Conservation (phyloP, 2,329 filamentous ascomycete species). For the Ophiosphaerella narmari region DNA sequence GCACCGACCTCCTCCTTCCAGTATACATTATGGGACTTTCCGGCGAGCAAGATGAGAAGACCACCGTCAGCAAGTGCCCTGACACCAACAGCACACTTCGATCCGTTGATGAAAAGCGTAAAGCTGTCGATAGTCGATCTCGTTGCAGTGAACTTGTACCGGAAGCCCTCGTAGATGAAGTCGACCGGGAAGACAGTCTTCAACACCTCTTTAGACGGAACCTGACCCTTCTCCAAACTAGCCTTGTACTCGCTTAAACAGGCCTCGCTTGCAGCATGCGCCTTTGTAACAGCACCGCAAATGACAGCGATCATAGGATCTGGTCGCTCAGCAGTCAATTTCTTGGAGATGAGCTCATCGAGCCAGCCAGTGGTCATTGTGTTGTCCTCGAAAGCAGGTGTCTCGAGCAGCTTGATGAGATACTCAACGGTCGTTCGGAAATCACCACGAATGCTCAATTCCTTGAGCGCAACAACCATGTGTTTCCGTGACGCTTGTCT, state of each 20-base stretch:
- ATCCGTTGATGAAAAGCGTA: constrained; percentile 98
- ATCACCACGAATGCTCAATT: constrained; percentile 98
- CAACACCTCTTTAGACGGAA: constrained; percentile 92
- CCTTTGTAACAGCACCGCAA: constrained; percentile 92
- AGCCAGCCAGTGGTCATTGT: constrained; percentile 99
- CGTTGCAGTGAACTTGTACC: constrained; percentile 98
- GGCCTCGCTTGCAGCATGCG: constrained; percentile 88
- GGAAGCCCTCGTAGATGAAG: constrained; percentile 95
- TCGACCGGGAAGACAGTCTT: constrained; percentile 98
- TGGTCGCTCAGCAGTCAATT: constrained; percentile 92
- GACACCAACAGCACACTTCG: constrained; percentile 91
- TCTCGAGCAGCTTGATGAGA: constrained; percentile 97
- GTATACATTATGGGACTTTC: constrained; percentile 97
- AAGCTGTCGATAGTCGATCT: constrained; percentile 92
- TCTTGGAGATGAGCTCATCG: constrained; percentile 97
- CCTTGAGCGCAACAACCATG: constrained; percentile 98
- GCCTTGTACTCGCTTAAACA: constrained; percentile 86
- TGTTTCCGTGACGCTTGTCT: constrained; percentile 94
- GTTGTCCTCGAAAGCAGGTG: constrained; percentile 97
- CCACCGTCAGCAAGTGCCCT: constrained; percentile 92
- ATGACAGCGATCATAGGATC: constrained; percentile 93
- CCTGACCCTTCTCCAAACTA: constrained; percentile 94
- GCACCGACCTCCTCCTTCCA: constrained; percentile 99
- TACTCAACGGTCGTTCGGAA: constrained; percentile 99
- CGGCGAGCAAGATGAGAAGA: constrained; percentile 85